These are phyloP conservation scores for Pythium pyrilobum DNA, from an alignment of 352 stramenopile species.

Conservation along the genomic window DNA sequence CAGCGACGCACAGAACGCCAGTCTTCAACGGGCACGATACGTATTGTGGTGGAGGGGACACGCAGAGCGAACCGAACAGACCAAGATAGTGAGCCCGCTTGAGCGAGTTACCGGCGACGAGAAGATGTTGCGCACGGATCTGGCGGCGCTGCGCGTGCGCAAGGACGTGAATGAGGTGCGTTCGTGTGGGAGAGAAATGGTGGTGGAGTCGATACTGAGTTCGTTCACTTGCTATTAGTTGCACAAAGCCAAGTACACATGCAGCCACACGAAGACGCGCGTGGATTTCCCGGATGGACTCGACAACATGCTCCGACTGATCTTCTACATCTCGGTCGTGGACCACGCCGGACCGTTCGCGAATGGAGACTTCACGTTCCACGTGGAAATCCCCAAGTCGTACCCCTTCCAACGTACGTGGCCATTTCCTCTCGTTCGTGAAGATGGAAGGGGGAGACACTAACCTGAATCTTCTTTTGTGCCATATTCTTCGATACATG, in stretches of 20 bases:
- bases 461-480: no score
- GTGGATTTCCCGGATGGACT: slow-evolving; percentile 80
- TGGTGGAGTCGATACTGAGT: background rate
- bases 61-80: background rate
- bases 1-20: no score
- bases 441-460: no score
- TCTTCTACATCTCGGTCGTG: slow-evolving; percentile 77
- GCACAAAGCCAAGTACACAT: slow-evolving; percentile 78
- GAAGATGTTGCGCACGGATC: slow-evolving; percentile 59
- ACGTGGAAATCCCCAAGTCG: slow-evolving; percentile 82
- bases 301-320: slow-evolving; percentile 75
- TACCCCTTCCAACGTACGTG: slow-evolving; percentile 80
- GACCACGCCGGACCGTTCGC: slow-evolving; percentile 69
- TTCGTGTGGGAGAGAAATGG: background rate
- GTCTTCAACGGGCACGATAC: background rate
- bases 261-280: slow-evolving; percentile 63
- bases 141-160: slow-evolving; percentile 69
- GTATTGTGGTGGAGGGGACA: no score
- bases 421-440: no score
- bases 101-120: background rate
- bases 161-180: slow-evolving; percentile 85
- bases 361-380: slow-evolving; percentile 84
- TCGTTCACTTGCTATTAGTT: slow-evolving; percentile 28
- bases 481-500: no score
- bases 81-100: background rate